Evolutionary conservation across 495 filamentous ascomycete genomes (phyloP), one percentile per base, ranked within the genome.

Genomic region (Polyplosphaeria fusca): DNA sequence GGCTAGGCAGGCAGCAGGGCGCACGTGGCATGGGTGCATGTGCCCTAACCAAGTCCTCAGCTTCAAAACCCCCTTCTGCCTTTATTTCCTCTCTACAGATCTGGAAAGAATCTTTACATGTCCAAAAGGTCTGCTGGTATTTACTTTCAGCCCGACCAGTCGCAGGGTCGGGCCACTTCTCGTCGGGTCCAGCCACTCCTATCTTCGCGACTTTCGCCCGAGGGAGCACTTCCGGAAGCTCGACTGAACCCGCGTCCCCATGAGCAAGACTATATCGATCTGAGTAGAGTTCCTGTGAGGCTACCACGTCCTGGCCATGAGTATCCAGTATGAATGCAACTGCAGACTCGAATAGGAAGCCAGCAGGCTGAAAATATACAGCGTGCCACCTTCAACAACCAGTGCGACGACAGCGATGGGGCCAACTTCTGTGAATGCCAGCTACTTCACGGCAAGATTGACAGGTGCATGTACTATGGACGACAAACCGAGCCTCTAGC

Each of bases 361-460:
- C n/a, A n/a, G n/a, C 9, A 12, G 40, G 5, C 22, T 46, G 18
- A 46, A 7, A 46, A 20, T 18, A 11, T 7, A 5, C 23, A 46
- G 43, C 16, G 24, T 5, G 23, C 24, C 4, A 23, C 22, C 16
- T 46, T 46, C 43, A 46, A 46, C 43, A 46, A 46, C 19, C 43
- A 46, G 19, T 46, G 43, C 22, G 26, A 46, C 43, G 43, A 46
- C 19, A 23, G 18, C 26, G 43, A 46, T 27, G 43, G 43, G 12
- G 24, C 18, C 4, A 46, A 22, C 43, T 46, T 46, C 24, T 46
- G 43, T 18, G 43, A 46, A 7, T 46, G 43, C 43, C 43, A 46
- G 18, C 5, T 46, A 9, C 9, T 23, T 9, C 23, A 18, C 24
- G 24, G 43, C 19, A 12, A 28, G 9, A 4, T 16, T 28, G 35